Percentiles rank a stretch among this genome's conserved stretches.
phyloP scores from a whole-genome alignment of 23 red algal genomes.

The Agarophyton chilense region DNA sequence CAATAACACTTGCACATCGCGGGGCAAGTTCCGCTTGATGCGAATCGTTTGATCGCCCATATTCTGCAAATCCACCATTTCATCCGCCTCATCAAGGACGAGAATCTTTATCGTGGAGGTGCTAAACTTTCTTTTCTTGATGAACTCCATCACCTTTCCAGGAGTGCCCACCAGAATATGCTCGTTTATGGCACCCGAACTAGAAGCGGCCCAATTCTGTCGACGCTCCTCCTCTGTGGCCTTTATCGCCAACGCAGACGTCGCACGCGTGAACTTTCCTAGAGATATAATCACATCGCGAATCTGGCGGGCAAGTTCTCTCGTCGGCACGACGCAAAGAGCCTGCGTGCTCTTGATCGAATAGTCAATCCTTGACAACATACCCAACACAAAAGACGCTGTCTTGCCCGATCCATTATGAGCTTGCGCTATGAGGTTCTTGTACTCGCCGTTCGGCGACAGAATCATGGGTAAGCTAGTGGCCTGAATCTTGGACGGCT shows the following conservation, averaged over 20 bases:
- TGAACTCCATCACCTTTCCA: slow-evolving; percentile 86
- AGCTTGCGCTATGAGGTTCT: slow-evolving; percentile 94
- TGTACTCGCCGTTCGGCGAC: slow-evolving; percentile 37
- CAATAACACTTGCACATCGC: slow-evolving; percentile 82
- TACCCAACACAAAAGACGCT: slow-evolving; percentile 96
- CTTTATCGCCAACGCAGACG: slow-evolving; percentile 73
- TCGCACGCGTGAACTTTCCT: slow-evolving; percentile 85
- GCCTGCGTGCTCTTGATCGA: slow-evolving; percentile 69
- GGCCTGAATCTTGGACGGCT: slow-evolving; percentile 97
- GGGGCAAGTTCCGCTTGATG: slow-evolving; percentile 76
- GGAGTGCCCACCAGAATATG: slow-evolving; percentile 95
- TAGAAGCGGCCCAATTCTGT: slow-evolving; percentile 2
- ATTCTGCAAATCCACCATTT: slow-evolving; percentile 94
- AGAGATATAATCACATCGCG: slow-evolving; percentile 73
- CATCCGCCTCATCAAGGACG: slow-evolving; percentile 97
- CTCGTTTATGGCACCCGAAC: slow-evolving; percentile 35
- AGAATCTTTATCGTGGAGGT: slow-evolving; percentile 75
- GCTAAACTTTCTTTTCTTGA: slow-evolving; percentile 72
- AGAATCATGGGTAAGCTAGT: slow-evolving; percentile 92
- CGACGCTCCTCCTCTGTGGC: slow-evolving; percentile 81
- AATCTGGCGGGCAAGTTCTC: slow-evolving; percentile 96
- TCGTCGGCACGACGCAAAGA: slow-evolving; percentile 93
- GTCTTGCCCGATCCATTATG: slow-evolving; percentile 98
- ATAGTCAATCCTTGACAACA: slow-evolving; percentile 78
- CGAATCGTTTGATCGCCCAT: slow-evolving; percentile 98